Evolutionary conservation across 352 stramenopile genomes (phyloP), one percentile per base, ranked within the genome.

Genomic region (Phytopythium montanum): DNA sequence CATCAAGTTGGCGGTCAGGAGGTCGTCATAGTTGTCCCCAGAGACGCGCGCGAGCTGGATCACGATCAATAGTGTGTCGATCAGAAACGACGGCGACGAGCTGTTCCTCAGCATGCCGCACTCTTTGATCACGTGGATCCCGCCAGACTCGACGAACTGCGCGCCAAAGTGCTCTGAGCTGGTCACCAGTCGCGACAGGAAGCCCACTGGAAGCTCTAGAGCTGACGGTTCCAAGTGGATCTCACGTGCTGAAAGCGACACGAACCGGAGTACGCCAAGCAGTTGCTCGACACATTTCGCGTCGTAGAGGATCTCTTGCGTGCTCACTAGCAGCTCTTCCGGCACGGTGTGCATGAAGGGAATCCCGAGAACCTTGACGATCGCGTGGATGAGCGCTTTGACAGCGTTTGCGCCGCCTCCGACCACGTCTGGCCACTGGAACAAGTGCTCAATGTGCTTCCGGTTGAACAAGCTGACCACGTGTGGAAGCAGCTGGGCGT

Each of bases 41-140:
- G 81, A 92, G n/a, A 54, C 79, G 8, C 91, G 77, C 1, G 91
- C 92, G 5, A 98, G 62, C 58, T 98, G 92, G 56, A 75, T 96
- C 9, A 95, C 54, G 33, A 97, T 94, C 25, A 94, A 60, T 3
- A 98, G 69, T 5, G 82, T 86, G 64, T 91, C 76, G 31, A 95
- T 82, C 38, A 94, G 74, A 16, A 96, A 58, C 18, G 78, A 87
- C 2, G 82, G 69, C 1, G 80, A 84, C 23, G 69, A 79, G 23
- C 36, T 72, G 26, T 29, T 62, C 7, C 54, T 45, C 3, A 92
- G 49, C 72, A 92, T 87, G 0, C 69, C 71, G 56, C 83, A 87
- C 29, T 84, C 78, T 49, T 90, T 88, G 59, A 94, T 73, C n/a
- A 88, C 66, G 7, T 60, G 21, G 53, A 95, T 76, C 2, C 87